Percentiles rank a stretch among this genome's conserved stretches.
phyloP scores from a whole-genome alignment of 2,329 filamentous ascomycete species.

The Aspergillus sp. region DNA sequence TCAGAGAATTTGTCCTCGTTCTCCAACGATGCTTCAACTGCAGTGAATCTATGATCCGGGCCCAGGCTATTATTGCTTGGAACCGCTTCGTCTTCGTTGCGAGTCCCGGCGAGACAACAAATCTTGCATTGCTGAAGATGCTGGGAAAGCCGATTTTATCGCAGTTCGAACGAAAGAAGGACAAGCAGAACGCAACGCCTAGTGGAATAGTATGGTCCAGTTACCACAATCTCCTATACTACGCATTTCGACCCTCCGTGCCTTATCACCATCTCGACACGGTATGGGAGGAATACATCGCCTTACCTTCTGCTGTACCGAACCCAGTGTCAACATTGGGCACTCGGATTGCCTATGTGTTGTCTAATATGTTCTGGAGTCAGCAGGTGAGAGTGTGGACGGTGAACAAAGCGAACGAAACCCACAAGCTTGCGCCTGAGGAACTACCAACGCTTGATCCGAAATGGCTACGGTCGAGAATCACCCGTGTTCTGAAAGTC shows the following conservation, averaged over 20 bases:
- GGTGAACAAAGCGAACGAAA: constrained; percentile 66
- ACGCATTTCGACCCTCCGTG: constrained; percentile 70
- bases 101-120: constrained; percentile 59
- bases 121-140: constrained; percentile 57
- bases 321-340: constrained; percentile 50
- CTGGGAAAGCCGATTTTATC: constrained; percentile 66
- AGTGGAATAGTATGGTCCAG: constrained; percentile 65
- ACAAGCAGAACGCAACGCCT: constrained; percentile 45
- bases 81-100: constrained; percentile 76
- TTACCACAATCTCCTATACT: constrained; percentile 79
- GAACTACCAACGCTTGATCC: constrained; percentile 82
- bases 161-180: constrained; percentile 66
- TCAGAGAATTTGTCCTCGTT: constrained; percentile 71
- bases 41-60: constrained; percentile 65
- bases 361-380: constrained; percentile 64
- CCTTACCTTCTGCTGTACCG: constrained; percentile 58
- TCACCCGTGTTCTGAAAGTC: constrained; percentile 62
- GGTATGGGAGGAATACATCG: constrained; percentile 76
- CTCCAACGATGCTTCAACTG: constrained; percentile 84
- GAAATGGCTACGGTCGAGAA: constrained; percentile 79
- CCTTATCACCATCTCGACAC: constrained; percentile 65
- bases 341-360: constrained; percentile 63
- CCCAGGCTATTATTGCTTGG: constrained; percentile 81
- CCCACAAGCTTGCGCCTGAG: constrained; percentile 58
- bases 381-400: constrained; percentile 63